Conservation (phyloP, 1,139 yeast genomes). For the Kurtzmaniella quercitrusa region DNA sequence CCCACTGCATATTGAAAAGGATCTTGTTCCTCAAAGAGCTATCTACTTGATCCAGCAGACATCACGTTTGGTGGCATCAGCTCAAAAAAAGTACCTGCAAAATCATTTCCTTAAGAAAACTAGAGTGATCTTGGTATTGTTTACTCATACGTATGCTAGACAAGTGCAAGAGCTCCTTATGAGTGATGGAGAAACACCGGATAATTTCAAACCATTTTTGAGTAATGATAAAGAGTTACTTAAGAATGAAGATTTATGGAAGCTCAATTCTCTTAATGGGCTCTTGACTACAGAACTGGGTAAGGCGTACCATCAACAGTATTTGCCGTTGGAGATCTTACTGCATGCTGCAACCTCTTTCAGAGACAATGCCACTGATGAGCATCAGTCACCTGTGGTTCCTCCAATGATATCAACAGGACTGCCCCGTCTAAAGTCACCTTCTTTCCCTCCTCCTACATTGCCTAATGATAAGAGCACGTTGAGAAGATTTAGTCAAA, state of each 20-base stretch:
- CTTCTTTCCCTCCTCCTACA: neutral
- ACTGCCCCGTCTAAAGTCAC: neutral
- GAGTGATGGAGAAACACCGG: conserved; percentile 22
- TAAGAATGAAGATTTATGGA: conserved; percentile 11
- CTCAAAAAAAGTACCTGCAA: conserved; percentile 35
- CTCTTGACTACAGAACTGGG: conserved; percentile 13
- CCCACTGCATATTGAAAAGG: conserved; percentile 47
- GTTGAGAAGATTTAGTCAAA: neutral
- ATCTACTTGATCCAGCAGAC: conserved; percentile 41
- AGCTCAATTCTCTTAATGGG: conserved; percentile 7
- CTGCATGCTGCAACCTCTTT: conserved; percentile 33
- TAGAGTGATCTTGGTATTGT: conserved; percentile 51
- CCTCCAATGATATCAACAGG: neutral
- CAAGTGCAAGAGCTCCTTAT: conserved; percentile 40
- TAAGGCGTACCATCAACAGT: conserved; percentile 10
- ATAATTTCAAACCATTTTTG: conserved; percentile 16
- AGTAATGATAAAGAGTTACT: conserved; percentile 16
- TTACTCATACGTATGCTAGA: conserved; percentile 55
- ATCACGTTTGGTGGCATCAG: conserved; percentile 33
- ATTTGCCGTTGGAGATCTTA: conserved; percentile 31
- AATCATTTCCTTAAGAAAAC: conserved; percentile 52
- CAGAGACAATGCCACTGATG: conserved; percentile 8
- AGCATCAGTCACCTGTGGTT: neutral
- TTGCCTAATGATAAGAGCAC: neutral
- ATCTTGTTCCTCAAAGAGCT: conserved; percentile 48